Conservation (phyloP, 306 rosid species). For the Lupinus albus region DNA sequence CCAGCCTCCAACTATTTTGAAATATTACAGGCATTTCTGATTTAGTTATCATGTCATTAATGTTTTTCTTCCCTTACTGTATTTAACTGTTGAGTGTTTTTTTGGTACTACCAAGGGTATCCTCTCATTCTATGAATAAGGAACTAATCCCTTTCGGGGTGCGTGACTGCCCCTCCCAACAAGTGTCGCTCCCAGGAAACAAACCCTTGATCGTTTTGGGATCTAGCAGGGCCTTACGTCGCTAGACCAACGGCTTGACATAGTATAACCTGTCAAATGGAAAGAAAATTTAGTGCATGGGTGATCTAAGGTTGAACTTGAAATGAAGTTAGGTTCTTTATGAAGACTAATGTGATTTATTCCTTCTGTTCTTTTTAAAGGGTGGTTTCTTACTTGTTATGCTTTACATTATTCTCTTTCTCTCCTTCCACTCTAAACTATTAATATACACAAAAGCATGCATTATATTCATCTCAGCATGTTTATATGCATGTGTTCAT, state of each 20-base stretch:
- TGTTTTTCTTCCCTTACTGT: conserved; percentile 20
- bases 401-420: conserved; percentile 1
- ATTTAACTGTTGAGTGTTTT: conserved; percentile 26
- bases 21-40: background rate
- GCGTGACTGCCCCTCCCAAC: no score
- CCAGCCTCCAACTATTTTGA: conserved; percentile 3
- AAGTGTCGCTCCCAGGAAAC: no score
- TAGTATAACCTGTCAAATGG: conserved; percentile 26
- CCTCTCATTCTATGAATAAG: no score
- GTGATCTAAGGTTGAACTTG: conserved; percentile 15
- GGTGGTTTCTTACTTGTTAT: background rate
- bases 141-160: no score
- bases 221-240: no score
- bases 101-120: no score
- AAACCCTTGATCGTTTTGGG: no score
- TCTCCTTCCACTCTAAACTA: background rate
- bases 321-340: conserved; percentile 1
- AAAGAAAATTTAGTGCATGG: conserved; percentile 9
- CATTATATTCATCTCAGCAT: background rate
- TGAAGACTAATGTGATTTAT: conserved; percentile 33
- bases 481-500: background rate
- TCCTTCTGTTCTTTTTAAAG: conserved; percentile 19
- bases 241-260: no score
- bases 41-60: background rate
- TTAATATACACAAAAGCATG: conserved; percentile 10